Percentiles rank a stretch among this genome's conserved stretches.
These are phyloP conservation scores for Cadophora sp. DNA, from an alignment of 2,329 filamentous ascomycete genomes.

Conservation along the genomic window DNA sequence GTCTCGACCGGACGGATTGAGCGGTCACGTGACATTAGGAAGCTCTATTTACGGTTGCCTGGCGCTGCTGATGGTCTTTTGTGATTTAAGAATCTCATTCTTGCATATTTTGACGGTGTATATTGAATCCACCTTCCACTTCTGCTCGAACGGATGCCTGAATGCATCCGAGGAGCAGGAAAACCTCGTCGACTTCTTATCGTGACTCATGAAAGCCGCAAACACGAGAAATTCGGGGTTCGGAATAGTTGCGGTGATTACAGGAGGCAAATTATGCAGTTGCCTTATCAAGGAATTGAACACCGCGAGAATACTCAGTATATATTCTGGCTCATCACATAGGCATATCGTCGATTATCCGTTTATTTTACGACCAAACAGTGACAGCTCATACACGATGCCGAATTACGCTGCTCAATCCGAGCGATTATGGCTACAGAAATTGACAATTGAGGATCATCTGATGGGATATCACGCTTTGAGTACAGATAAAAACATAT, in stretches of 20 bases:
- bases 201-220: constrained; percentile 6
- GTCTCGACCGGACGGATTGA: not conserved
- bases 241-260: not conserved
- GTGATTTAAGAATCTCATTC: not conserved
- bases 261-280: not conserved
- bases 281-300: not conserved
- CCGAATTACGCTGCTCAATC: constrained; percentile 32
- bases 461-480: constrained; percentile 32
- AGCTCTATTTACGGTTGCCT: not conserved
- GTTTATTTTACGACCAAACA: not conserved
- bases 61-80: not conserved
- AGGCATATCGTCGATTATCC: not conserved
- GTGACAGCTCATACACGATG: constrained; percentile 9
- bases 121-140: not conserved
- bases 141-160: not conserved
- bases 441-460: constrained; percentile 31
- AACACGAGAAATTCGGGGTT: not conserved
- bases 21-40: not conserved
- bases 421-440: constrained; percentile 33
- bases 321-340: not conserved
- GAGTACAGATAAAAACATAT: constrained; percentile 19
- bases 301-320: not conserved
- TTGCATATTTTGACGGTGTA: not conserved
- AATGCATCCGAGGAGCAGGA: constrained; percentile 2
- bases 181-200: not conserved